Percentiles rank a stretch among this genome's conserved stretches.
These are phyloP conservation scores for Plasmodium coatneyi DNA, from an alignment of 169 alveolate genomes.

Conservation along the genomic window DNA sequence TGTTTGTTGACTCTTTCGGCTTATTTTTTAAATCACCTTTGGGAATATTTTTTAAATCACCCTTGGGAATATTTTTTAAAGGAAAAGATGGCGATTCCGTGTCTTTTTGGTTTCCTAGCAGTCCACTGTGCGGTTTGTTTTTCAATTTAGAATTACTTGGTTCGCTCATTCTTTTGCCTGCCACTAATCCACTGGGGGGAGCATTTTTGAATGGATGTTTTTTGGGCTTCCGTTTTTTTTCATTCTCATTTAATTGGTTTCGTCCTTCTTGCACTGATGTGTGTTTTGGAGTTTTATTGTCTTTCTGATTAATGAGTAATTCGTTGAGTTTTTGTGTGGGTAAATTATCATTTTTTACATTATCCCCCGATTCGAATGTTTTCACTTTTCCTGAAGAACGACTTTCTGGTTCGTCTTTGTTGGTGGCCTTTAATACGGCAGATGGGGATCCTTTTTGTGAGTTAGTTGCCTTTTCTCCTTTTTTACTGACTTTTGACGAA, in stretches of 20 bases:
- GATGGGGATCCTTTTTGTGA: not conserved
- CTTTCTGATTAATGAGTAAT: not conserved
- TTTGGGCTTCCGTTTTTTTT: not conserved
- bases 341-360: too few species aligned
- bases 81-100: not conserved
- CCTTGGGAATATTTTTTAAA: not conserved
- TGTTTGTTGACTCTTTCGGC: not conserved
- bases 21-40: not conserved
- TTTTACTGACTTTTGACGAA: not conserved
- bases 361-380: not conserved
- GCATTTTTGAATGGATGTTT: not conserved
- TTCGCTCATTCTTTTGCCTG: not conserved
- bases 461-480: not conserved
- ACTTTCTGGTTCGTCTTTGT: not conserved
- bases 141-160: not conserved
- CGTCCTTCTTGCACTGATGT: not conserved
- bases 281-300: not conserved
- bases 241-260: not conserved
- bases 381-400: not conserved
- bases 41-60: not conserved
- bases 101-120: not conserved
- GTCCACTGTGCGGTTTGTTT: not conserved
- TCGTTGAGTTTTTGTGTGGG: not conserved
- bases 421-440: not conserved
- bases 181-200: conserved; percentile 14